Evolutionary conservation across 2,329 filamentous ascomycete species (phyloP), one percentile per base, ranked within the genome.

Genomic region (Nothomitra cinnamomea): DNA sequence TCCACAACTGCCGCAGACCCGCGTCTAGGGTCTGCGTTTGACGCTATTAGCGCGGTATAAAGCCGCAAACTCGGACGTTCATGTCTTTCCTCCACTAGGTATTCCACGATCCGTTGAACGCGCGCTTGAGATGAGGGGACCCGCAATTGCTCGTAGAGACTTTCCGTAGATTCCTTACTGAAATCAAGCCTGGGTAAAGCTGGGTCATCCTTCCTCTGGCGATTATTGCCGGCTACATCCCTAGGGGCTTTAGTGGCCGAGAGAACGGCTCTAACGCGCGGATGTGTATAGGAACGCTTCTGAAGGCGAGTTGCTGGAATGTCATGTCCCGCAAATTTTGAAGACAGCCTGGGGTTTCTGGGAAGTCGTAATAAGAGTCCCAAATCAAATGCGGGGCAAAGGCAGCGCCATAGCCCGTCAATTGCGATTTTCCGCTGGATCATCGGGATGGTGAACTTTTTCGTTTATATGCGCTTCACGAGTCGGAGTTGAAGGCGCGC

Each of bases 21-120:
- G 52, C 75, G 63, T 32, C 68, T 61, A 0, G 75, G 70, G 61
- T 81, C 76, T 28, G 77, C 72, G 67, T 94, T 88, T 48, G 82
- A 79, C 56, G 81, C 73, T 60, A 94, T 80, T 52, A 94, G 68
- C 13, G 82, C 80, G 60, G 86, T 80, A 65, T 92, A 95, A 51
- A 87, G 68, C 53, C 75, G 69, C 2, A 72, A 61, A 59, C 76
- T 78, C 2, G 79, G 78, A 51, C 65, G 63, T 60, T 82, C 75
- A 1, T 69, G 64, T 15, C 79, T 71, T n/a, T 72, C 67, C 42
- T 66, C 66, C 12, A 88, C 65, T 28, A 89, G 68, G 55, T 79
- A 74, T 48, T 75, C 71, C 13, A 83, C 75, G 6, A 83, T 57
- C 1, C 64, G 63, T 12, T 61, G 50, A 53, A 69, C 71, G 7